phyloP scores from a whole-genome alignment of 225 moss, liverwort and hornwort species.

The Pseudoscleropodium purum region DNA sequence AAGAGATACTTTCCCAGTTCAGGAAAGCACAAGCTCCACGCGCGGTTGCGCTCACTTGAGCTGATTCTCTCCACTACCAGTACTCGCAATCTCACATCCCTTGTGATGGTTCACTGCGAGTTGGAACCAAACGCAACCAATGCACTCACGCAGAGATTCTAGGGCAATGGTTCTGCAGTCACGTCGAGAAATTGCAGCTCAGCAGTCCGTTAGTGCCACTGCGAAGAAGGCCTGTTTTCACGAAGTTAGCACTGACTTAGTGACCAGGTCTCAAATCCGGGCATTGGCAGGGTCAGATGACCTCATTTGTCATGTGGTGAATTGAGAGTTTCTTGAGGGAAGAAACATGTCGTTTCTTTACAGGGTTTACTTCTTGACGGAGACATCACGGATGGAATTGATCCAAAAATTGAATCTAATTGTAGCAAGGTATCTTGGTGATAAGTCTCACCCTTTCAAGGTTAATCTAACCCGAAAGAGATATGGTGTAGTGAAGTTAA shows the following conservation, averaged over 20 bases:
- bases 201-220: too few species aligned
- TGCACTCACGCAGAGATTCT: not conserved
- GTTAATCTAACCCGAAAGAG: not conserved
- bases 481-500: not conserved
- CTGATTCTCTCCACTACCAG: not conserved
- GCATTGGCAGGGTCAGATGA: not conserved
- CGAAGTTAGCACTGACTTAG: not conserved
- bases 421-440: not conserved
- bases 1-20: not conserved
- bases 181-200: not conserved
- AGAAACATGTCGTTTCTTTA: rapidly evolving
- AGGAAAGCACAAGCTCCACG: not conserved
- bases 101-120: too few species aligned
- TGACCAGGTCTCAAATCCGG: rapidly evolving
- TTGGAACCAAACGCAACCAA: not conserved
- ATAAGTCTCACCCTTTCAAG: not conserved
- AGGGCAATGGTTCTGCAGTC: not conserved
- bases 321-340: not conserved
- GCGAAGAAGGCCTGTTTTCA: not conserved
- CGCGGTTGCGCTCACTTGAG: not conserved
- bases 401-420: not conserved
- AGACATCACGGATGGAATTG: not conserved
- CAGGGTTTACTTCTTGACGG: too few species aligned
- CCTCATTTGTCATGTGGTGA: rapidly evolving
- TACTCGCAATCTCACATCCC: not conserved